These are phyloP conservation scores for Calonectria multiphialidica DNA, from an alignment of 2,329 filamentous ascomycete species.

Conservation along the genomic window DNA sequence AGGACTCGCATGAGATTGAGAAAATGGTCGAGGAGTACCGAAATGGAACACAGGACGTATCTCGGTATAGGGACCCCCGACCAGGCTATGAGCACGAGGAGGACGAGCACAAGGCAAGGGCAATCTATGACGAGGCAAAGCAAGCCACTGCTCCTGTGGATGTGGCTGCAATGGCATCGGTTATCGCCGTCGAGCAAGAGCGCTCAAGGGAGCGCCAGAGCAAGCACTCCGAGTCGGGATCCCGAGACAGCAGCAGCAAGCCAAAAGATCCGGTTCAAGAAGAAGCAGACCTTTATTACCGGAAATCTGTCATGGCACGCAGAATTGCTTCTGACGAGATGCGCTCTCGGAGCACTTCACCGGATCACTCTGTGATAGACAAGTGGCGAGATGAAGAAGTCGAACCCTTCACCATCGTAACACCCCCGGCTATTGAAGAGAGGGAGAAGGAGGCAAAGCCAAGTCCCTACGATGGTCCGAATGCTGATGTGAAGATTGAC, in stretches of 20 bases:
- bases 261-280: conserved; percentile 63
- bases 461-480: conserved; percentile 67
- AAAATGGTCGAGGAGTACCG: conserved; percentile 48
- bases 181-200: conserved; percentile 57
- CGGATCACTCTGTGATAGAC: conserved; percentile 65
- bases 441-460: conserved; percentile 54
- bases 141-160: conserved; percentile 62
- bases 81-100: conserved; percentile 46
- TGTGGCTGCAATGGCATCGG: conserved; percentile 60
- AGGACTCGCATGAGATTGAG: conserved; percentile 62
- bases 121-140: conserved; percentile 59
- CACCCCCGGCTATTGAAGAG: conserved; percentile 65
- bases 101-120: conserved; percentile 58
- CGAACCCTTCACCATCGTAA: conserved; percentile 61
- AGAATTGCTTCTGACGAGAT: conserved; percentile 67
- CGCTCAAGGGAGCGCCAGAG: conserved; percentile 49
- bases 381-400: conserved; percentile 61
- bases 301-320: conserved; percentile 65
- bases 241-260: conserved; percentile 47
- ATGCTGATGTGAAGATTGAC: conserved; percentile 75
- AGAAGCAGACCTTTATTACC: conserved; percentile 69
- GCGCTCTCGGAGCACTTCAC: conserved; percentile 64
- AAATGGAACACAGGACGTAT: conserved; percentile 33
- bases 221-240: conserved; percentile 49
- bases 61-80: conserved; percentile 36